Base-by-base conservation (phyloP, 225 moss, liverwort and hornwort genomes). In the Pseudoscleropodium purum region DNA sequence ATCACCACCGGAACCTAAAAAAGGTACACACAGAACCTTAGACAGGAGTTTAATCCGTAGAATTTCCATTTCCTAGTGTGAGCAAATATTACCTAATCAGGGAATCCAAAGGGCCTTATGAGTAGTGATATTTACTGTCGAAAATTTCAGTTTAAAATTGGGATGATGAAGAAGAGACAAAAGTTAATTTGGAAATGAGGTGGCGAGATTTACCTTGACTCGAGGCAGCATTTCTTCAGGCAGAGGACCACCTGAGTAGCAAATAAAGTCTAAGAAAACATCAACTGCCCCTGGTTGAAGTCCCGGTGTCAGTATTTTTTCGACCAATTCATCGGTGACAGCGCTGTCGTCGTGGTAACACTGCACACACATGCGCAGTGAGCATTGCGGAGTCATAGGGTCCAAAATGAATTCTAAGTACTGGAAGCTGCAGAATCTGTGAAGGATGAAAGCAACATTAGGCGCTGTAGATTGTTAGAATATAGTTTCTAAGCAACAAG, bases 251-350 rank as follows among this genome's bases (percentile, higher is more conserved):
- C 92, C 93, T 9, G 98, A 98, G 91, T 97, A 98, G 93, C 98
- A 96, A 81, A 98, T 94, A 64, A 98, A 98, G 87, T 98, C 96
- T 84, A 98, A 92, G 62, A 98, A 98, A 37, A 98, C 98, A 77
- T 98, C 95, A 36, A 91, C 96, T 75, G 98, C 98, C 59, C 98
- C 98, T 85, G 96, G 96, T 77, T 92, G 94, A 41, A 98, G 95
- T 77, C 98, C 98, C 75, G 98, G 98, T 45, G 87, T 91, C 64
- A 98, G 91, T 70, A 98, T 96, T 83, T 95, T 95, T 75, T 96
- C 96, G 65, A 98, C 97, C 88, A 98, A 90, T 86, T 98, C 98
- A 89, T 98, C 97, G 7, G 97, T 98, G 63, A 98, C 98, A 49
- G 95, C 92, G 77, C 87, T 94, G 34, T 89, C 88, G 83, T 98